Evolutionary conservation across 106 monocot species (phyloP), one percentile per base, ranked within the genome.

Genomic region (Platanthera guangdongensis): DNA sequence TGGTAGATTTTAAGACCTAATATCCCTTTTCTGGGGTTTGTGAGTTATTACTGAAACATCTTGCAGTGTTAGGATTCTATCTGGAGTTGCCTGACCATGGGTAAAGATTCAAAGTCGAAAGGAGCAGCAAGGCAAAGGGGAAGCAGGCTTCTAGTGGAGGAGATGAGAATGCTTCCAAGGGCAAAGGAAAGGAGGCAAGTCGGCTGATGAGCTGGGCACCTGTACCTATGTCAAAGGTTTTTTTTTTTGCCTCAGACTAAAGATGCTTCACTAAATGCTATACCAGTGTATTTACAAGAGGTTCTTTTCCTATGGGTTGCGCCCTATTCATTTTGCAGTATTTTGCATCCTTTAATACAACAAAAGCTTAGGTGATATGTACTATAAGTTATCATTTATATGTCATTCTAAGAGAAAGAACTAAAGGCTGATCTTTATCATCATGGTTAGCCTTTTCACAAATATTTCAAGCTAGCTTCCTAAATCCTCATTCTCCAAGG

Each of bases 141-240:
- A 95, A 92, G 81, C 86, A 90, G 77, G 25, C 85, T 19, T 82
- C 73, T 12, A 74, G 82, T 25, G 83, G 79, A 3, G 82, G 77
- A 7, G 89, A 81, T 16, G 91, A 85, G 9, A 75, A 57, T 30
- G 68, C 64, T 52, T 81, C 87, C 30, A 92, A 92, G 73, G 92
- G 95, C 9, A 95, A 95, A 74, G 89, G 85, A 92, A 92, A 77
- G 86, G 77, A 8, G 89, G 92, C 50, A 92, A 92, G 84, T 83
- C 92, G 0, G 77, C 82, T 1, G 95, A 95, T 53, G 95, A 88
- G 7, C 95, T 95, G 9, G 95, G 95, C 52, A 95, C 95, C 77
- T 92, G 95, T 79, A 95, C 95, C 51, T 95, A 90, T 79, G 95
- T 92, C 80, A 95, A 95, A 86, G 92, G 92, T n/a, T n/a, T 95